A percentile compares a stretch with the other conserved stretches of the same genome.
Evolutionary conservation across 352 stramenopile genomes (phyloP).

Genomic region (Globisporangium perplexum): DNA sequence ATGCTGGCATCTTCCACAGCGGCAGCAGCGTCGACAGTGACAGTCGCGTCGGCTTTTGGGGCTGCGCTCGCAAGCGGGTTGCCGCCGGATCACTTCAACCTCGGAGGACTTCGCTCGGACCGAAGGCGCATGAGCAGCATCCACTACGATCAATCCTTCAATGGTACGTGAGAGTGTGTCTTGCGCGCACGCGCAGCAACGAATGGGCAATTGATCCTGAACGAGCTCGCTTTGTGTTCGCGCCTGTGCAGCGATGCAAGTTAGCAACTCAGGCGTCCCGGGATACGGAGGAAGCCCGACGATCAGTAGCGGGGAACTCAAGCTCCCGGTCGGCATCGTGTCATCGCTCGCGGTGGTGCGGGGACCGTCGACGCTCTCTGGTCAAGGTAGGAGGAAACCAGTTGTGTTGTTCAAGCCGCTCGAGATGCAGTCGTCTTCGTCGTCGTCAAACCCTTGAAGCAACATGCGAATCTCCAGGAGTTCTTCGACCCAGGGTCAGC

Average conservation of each 20-base stretch:
- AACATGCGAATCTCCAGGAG: neutral
- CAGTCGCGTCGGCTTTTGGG: constrained; percentile 41
- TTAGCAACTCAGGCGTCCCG: constrained; percentile 2
- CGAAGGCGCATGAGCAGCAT: constrained; percentile 40
- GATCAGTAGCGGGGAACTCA: constrained; percentile 6
- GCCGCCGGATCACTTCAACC: constrained; percentile 25
- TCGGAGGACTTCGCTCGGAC: constrained; percentile 33
- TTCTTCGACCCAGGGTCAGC: neutral
- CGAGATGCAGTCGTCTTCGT: neutral
- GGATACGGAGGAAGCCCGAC: neutral
- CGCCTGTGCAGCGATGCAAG: constrained; percentile 4
- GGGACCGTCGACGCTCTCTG: constrained; percentile 17
- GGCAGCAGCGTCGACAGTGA: constrained; percentile 28
- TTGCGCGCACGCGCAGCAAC: neutral
- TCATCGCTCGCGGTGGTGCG: constrained; percentile 45
- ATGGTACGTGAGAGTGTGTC: constrained; percentile 12
- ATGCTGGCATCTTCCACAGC: constrained; percentile 22
- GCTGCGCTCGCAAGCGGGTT: constrained; percentile 16
- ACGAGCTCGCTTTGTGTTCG: neutral
- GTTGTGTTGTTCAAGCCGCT: constrained; percentile 10
- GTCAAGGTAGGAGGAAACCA: constrained; percentile 24
- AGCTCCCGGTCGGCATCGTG: constrained; percentile 32
- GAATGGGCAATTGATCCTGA: neutral
- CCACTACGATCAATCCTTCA: constrained; percentile 48
- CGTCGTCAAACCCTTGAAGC: neutral